Evolutionary conservation across 2,329 filamentous ascomycete genomes (phyloP).

Genomic region (Endothia cerciana): DNA sequence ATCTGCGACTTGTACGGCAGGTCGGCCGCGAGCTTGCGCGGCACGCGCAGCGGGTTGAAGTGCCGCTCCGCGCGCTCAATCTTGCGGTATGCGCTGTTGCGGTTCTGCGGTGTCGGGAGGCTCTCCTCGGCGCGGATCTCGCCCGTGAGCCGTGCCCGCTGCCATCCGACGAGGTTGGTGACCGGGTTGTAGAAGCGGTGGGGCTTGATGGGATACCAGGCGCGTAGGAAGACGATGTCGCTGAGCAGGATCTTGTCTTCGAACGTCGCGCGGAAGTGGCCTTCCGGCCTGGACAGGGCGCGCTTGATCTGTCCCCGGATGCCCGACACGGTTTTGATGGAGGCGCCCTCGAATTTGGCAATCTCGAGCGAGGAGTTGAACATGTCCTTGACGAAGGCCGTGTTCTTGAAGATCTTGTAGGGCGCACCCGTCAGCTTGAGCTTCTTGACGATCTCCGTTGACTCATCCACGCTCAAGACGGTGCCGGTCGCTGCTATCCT

Average conservation of each 20-base stretch:
- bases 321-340: slow-evolving; percentile 94
- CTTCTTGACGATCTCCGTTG: slow-evolving; percentile 98
- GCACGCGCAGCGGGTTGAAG: slow-evolving; percentile 81
- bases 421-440: slow-evolving; percentile 92
- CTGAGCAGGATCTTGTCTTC: slow-evolving; percentile 98
- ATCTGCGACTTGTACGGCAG: slow-evolving; percentile 95
- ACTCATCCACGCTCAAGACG: slow-evolving; percentile 91
- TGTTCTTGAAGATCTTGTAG: slow-evolving; percentile 99
- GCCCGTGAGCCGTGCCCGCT: slow-evolving; percentile 91
- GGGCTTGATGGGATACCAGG: slow-evolving; percentile 96
- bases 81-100: slow-evolving; percentile 82
- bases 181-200: slow-evolving; percentile 97
- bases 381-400: slow-evolving; percentile 98
- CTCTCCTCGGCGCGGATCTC: slow-evolving; percentile 80
- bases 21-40: slow-evolving; percentile 76
- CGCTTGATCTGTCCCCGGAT: slow-evolving; percentile 97
- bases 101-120: slow-evolving; percentile 76
- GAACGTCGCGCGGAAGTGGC: slow-evolving; percentile 94
- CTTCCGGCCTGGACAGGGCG: slow-evolving; percentile 89
- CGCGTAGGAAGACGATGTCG: slow-evolving; percentile 93
- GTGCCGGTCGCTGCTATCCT: slow-evolving; percentile 93
- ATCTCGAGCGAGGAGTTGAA: slow-evolving; percentile 92
- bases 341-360: slow-evolving; percentile 95
- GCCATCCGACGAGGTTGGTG: slow-evolving; percentile 91
- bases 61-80: slow-evolving; percentile 69